Percentiles rank a stretch among this genome's conserved stretches.
These are phyloP conservation scores for Fagopyrum esculentum DNA, from an alignment of 148 eudicot species.

Conservation along the genomic window DNA sequence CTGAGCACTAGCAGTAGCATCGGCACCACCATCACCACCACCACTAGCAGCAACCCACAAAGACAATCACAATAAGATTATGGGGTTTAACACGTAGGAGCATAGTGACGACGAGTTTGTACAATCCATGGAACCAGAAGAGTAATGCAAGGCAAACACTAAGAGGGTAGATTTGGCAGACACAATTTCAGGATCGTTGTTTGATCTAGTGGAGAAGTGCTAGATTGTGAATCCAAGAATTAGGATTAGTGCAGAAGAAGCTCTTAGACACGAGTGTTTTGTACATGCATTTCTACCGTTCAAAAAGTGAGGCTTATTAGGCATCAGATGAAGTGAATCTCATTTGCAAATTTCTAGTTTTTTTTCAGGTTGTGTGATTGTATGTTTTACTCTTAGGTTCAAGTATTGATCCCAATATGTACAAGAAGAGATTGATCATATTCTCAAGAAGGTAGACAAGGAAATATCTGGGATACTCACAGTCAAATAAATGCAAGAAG, in stretches of 20 bases:
- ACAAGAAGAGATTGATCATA: constrained; percentile 59
- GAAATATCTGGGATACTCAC: constrained; percentile 84
- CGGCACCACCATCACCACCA: no score
- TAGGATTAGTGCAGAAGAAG: constrained; percentile 85
- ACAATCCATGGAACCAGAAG: constrained; percentile 38
- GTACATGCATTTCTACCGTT: constrained; percentile 26
- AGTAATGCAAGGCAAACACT: constrained; percentile 62
- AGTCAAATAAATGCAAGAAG: constrained; percentile 81
- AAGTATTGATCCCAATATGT: background rate
- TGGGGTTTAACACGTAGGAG: constrained; percentile 31
- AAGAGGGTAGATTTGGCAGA: constrained; percentile 51
- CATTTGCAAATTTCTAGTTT: no score
- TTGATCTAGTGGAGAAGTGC: constrained; percentile 86
- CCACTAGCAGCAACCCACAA: no score
- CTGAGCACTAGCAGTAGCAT: no score
- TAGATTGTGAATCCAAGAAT: constrained; percentile 69
- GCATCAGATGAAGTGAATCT: background rate
- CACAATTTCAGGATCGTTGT: constrained; percentile 48
- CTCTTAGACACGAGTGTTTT: constrained; percentile 72
- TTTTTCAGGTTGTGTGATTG: no score
- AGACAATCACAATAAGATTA: no score
- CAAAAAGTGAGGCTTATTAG: background rate
- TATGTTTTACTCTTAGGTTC: no score
- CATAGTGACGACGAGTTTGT: constrained; percentile 44
- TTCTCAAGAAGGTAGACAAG: constrained; percentile 72